A percentile compares a stretch with the other conserved stretches of the same genome.
These are phyloP conservation scores for Penicillium sp. DNA, from an alignment of 2,329 filamentous ascomycete species.

Conservation along the genomic window DNA sequence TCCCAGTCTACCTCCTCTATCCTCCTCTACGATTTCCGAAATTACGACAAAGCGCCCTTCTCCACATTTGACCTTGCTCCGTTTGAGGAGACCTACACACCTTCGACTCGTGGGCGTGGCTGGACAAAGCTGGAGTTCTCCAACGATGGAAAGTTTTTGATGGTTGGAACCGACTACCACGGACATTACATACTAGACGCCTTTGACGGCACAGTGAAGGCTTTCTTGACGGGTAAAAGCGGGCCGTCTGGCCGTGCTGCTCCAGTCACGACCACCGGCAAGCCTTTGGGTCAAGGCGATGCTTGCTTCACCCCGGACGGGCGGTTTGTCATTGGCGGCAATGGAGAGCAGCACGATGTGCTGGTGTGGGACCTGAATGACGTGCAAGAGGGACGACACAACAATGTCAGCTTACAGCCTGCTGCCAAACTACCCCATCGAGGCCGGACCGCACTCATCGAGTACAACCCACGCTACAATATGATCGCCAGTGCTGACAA, in stretches of 20 bases:
- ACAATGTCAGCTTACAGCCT: slow-evolving; percentile 53
- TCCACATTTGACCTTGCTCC: slow-evolving; percentile 74
- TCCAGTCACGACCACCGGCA: slow-evolving; percentile 56
- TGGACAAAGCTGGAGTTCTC: slow-evolving; percentile 96
- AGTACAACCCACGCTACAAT: slow-evolving; percentile 89
- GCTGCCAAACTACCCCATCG: slow-evolving; percentile 43
- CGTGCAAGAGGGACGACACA: slow-evolving; percentile 48
- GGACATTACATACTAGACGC: slow-evolving; percentile 94
- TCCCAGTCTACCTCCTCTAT: slow-evolving; percentile 77
- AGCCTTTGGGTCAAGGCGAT: slow-evolving; percentile 65
- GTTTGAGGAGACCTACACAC: slow-evolving; percentile 58
- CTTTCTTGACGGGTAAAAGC: slow-evolving; percentile 62
- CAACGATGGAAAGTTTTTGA: slow-evolving; percentile 86
- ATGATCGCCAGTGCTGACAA: slow-evolving; percentile 88
- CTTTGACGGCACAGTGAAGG: slow-evolving; percentile 78
- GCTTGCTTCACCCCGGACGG: slow-evolving; percentile 89
- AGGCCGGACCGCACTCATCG: slow-evolving; percentile 71
- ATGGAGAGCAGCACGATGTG: slow-evolving; percentile 66
- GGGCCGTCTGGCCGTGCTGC: slow-evolving; percentile 52
- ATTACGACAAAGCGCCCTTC: slow-evolving; percentile 91
- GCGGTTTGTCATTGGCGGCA: slow-evolving; percentile 83
- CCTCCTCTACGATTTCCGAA: slow-evolving; percentile 88
- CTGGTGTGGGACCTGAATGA: slow-evolving; percentile 82
- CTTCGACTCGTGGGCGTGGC: slow-evolving; percentile 49
- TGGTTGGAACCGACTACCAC: slow-evolving; percentile 79